Percentiles rank a stretch among this genome's conserved stretches.
These are phyloP conservation scores for Gardenia jasminoides DNA, from an alignment of 257 asterid species.

Conservation along the genomic window DNA sequence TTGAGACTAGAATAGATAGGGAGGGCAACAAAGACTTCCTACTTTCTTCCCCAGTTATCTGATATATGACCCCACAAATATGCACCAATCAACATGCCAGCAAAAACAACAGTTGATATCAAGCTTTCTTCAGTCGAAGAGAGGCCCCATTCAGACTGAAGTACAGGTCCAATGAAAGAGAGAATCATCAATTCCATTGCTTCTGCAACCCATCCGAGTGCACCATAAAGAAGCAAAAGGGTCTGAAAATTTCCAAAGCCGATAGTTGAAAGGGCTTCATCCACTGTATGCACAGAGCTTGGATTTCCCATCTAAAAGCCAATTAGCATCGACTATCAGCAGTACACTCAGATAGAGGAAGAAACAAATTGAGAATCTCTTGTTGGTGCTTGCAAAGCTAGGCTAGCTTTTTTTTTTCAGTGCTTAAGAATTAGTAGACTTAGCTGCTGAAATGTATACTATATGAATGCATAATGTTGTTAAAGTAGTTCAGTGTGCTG, in stretches of 20 bases:
- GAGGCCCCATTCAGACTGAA: slow-evolving; percentile 66
- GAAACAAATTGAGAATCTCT: not conserved
- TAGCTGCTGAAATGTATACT: too few species aligned
- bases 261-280: slow-evolving; percentile 60
- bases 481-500: not conserved
- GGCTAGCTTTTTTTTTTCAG: not conserved
- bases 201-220: slow-evolving; percentile 70
- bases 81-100: slow-evolving; percentile 73
- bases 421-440: too few species aligned
- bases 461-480: not conserved
- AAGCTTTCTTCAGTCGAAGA: slow-evolving; percentile 67
- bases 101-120: slow-evolving; percentile 66
- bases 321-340: not conserved
- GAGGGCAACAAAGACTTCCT: slow-evolving; percentile 6
- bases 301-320: slow-evolving; percentile 56
- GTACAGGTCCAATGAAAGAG: slow-evolving; percentile 73
- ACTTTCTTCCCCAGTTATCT: slow-evolving; percentile 76
- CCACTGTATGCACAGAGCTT: slow-evolving; percentile 47
- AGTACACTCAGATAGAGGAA: not conserved
- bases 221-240: slow-evolving; percentile 62
- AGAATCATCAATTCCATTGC: slow-evolving; percentile 94
- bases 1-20: slow-evolving; percentile 1
- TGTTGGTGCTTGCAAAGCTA: not conserved
- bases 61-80: slow-evolving; percentile 71
- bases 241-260: slow-evolving; percentile 75